These are phyloP conservation scores for Plasmodium blacklocki DNA, from an alignment of 169 alveolate species.

Conservation along the genomic window DNA sequence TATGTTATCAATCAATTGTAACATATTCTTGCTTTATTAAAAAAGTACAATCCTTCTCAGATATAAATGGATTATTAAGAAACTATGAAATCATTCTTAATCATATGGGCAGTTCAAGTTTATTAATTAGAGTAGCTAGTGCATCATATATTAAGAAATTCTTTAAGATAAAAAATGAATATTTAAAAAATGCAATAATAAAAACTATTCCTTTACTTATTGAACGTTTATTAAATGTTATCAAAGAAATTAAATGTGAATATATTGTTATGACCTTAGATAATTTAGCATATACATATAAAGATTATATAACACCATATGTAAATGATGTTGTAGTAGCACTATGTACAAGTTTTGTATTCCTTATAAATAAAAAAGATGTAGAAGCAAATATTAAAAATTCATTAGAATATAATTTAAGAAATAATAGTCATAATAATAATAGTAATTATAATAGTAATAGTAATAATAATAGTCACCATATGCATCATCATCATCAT, in stretches of 20 bases:
- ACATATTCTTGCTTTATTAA: slow-evolving; percentile 68
- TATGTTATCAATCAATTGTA: slow-evolving; percentile 66
- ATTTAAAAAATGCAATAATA: slow-evolving; percentile 34
- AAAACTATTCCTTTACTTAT: slow-evolving; percentile 57
- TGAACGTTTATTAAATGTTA: slow-evolving; percentile 58
- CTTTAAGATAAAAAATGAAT: slow-evolving; percentile 57
- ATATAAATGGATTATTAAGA: slow-evolving; percentile 28
- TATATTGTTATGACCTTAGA: slow-evolving; percentile 74
- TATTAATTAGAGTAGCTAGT: slow-evolving; percentile 62
- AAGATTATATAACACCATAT: slow-evolving; percentile 62
- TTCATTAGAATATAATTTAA: slow-evolving; percentile 16
- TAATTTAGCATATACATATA: slow-evolving; percentile 61
- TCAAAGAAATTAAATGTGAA: slow-evolving; percentile 66
- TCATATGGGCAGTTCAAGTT: slow-evolving; percentile 53
- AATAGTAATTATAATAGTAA: background rate
- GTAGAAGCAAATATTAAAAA: slow-evolving; percentile 17
- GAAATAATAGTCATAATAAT: slow-evolving; percentile 3
- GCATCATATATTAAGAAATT: slow-evolving; percentile 69
- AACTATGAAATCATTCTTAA: slow-evolving; percentile 52
- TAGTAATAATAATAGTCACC: too few species aligned
- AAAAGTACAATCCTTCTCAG: slow-evolving; percentile 26
- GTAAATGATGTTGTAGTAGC: slow-evolving; percentile 66
- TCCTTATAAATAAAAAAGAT: slow-evolving; percentile 47
- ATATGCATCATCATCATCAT: background rate
- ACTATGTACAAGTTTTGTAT: slow-evolving; percentile 54